A percentile compares a stretch with the other conserved stretches of the same genome.
These are phyloP conservation scores for Hypomyces perniciosus DNA, from an alignment of 2,329 filamentous ascomycete species.

Conservation along the genomic window DNA sequence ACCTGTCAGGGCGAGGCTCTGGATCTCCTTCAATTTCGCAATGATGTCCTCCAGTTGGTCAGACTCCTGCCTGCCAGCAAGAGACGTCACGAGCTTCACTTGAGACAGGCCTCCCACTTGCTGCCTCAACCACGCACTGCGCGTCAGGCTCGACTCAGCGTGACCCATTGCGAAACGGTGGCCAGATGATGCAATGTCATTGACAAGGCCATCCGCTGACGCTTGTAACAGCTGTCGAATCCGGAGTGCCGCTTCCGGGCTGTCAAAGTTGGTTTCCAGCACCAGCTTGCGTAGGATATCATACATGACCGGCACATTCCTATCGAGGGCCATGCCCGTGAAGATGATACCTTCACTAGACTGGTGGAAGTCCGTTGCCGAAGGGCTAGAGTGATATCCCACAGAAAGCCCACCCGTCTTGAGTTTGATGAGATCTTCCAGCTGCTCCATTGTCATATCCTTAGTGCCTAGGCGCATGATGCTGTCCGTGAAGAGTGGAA, in stretches of 20 bases:
- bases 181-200: constrained; percentile 84
- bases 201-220: constrained; percentile 82
- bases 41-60: constrained; percentile 72
- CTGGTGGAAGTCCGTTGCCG: constrained; percentile 62
- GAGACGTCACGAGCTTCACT: constrained; percentile 72
- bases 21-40: constrained; percentile 77
- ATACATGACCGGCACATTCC: constrained; percentile 87
- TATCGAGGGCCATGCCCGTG: constrained; percentile 80
- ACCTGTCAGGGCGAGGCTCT: constrained; percentile 67
- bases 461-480: constrained; percentile 91
- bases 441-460: constrained; percentile 82
- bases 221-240: constrained; percentile 83
- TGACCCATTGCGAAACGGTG: constrained; percentile 81
- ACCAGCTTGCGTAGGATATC: constrained; percentile 75
- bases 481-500: constrained; percentile 86
- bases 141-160: constrained; percentile 73
- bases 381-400: constrained; percentile 75
- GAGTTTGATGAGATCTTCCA: constrained; percentile 92
- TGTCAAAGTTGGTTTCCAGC: constrained; percentile 83
- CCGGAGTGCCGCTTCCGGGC: constrained; percentile 70
- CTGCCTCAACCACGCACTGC: constrained; percentile 66
- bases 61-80: constrained; percentile 65
- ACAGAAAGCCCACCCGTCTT: constrained; percentile 89
- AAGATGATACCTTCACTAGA: constrained; percentile 79
- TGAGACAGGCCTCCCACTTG: constrained; percentile 89